phyloP scores from a whole-genome alignment of 495 filamentous ascomycete genomes.

The Tuber indicum region DNA sequence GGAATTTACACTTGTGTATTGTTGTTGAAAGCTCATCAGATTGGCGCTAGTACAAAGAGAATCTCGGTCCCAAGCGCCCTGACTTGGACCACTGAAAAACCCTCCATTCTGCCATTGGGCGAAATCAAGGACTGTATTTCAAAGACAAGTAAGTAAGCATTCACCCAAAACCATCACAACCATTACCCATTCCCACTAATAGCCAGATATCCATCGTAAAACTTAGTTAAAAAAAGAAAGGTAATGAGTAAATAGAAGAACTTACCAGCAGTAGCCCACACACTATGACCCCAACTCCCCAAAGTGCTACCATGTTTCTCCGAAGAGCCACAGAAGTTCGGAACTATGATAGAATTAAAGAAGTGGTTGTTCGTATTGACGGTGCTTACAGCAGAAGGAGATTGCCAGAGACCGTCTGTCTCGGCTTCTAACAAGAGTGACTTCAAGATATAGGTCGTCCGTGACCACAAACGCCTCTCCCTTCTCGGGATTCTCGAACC shows the following conservation, averaged over 20 bases:
- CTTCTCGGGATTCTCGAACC: neutral
- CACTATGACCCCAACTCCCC: neutral
- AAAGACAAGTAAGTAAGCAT: neutral
- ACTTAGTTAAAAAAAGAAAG: neutral
- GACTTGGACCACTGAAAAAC: neutral
- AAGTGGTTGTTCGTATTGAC: neutral
- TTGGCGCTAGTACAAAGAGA: neutral
- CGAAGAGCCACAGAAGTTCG: neutral
- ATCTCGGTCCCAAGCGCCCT: neutral
- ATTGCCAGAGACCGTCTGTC: neutral
- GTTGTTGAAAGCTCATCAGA: neutral
- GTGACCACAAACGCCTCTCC: neutral
- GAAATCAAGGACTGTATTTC: neutral
- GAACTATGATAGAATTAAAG: neutral
- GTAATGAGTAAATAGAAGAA: neutral
- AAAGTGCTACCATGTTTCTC: neutral
- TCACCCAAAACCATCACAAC: neutral
- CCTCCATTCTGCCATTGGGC: neutral
- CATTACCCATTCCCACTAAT: neutral
- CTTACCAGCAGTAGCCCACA: neutral
- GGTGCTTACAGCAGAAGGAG: neutral
- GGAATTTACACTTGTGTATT: neutral
- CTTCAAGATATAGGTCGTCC: neutral
- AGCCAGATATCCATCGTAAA: neutral
- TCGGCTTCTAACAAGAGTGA: neutral